Percentiles rank a stretch among this genome's conserved stretches.
Evolutionary conservation across 2,329 filamentous ascomycete species (phyloP).

Genomic region (Orbilia ellipsospora): DNA sequence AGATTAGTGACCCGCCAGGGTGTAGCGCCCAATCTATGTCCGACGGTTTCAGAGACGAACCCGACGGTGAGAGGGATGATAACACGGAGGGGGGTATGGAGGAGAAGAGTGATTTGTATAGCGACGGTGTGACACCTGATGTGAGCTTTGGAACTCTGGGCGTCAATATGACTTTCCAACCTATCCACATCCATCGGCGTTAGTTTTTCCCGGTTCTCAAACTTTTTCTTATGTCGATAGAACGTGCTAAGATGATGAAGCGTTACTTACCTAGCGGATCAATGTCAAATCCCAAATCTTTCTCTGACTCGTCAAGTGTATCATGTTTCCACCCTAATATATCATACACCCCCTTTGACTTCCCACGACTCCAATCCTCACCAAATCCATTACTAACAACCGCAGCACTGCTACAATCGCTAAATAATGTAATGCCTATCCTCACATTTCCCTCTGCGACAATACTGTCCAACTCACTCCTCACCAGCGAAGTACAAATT

Average conservation of each 20-base stretch:
- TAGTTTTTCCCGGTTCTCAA: neutral
- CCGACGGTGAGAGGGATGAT: conserved; percentile 64
- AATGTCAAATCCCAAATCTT: conserved; percentile 74
- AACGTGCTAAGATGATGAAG: conserved; percentile 56
- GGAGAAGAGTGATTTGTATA: conserved; percentile 69
- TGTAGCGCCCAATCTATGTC: conserved; percentile 81
- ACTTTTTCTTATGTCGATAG: neutral
- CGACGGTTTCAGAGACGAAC: conserved; percentile 62
- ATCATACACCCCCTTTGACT: conserved; percentile 66
- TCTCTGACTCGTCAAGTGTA: conserved; percentile 71
- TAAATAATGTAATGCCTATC: conserved; percentile 75
- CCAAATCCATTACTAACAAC: conserved; percentile 74
- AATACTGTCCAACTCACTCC: conserved; percentile 74
- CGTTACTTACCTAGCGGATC: conserved; percentile 68
- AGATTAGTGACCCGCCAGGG: conserved; percentile 74
- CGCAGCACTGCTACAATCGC: conserved; percentile 75
- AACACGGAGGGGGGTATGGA: conserved; percentile 62
- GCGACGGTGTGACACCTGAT: conserved; percentile 66
- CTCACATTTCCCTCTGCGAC: conserved; percentile 70
- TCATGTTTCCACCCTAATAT: conserved; percentile 74
- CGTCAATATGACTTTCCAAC: conserved; percentile 75
- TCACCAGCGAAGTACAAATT: conserved; percentile 71
- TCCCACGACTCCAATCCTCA: conserved; percentile 57
- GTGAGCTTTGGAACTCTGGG: conserved; percentile 72
- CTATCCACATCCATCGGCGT: conserved; percentile 58